Evolutionary conservation across 2,329 filamentous ascomycete species (phyloP).

Genomic region (Cephalotrichum gorgonifer): DNA sequence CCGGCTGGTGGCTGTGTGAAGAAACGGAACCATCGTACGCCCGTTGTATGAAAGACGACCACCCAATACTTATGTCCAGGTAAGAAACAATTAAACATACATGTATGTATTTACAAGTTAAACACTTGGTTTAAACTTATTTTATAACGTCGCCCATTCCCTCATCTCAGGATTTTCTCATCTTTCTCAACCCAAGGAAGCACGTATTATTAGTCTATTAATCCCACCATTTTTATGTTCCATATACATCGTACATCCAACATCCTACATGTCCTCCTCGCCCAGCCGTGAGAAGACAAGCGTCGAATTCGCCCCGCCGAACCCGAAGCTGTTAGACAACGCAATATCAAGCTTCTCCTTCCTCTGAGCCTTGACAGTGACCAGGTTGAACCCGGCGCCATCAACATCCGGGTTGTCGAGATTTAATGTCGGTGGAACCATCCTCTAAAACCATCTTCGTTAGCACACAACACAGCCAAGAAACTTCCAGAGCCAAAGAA

Average conservation of each 20-base stretch:
- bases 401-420: conserved; percentile 51
- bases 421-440: conserved; percentile 80
- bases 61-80: too few species aligned
- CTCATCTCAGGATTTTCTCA: too few species aligned
- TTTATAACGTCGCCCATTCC: too few species aligned
- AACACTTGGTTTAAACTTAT: too few species aligned
- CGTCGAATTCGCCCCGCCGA: conserved; percentile 91
- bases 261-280: not conserved
- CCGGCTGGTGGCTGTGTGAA: too few species aligned
- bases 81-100: too few species aligned
- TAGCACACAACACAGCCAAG: not conserved
- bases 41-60: too few species aligned
- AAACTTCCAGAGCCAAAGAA: not conserved
- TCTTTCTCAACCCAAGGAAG: too few species aligned
- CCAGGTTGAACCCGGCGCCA: conserved; percentile 74
- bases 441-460: conserved; percentile 47
- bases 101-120: too few species aligned
- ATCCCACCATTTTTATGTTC: not conserved
- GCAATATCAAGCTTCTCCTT: conserved; percentile 57
- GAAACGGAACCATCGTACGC: too few species aligned
- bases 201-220: too few species aligned
- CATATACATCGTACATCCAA: not conserved
- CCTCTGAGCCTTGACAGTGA: conserved; percentile 61
- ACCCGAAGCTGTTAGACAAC: conserved; percentile 93
- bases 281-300: conserved; percentile 54